Conservation (phyloP, 805 yeast species). For the Pichia membranifaciens region DNA sequence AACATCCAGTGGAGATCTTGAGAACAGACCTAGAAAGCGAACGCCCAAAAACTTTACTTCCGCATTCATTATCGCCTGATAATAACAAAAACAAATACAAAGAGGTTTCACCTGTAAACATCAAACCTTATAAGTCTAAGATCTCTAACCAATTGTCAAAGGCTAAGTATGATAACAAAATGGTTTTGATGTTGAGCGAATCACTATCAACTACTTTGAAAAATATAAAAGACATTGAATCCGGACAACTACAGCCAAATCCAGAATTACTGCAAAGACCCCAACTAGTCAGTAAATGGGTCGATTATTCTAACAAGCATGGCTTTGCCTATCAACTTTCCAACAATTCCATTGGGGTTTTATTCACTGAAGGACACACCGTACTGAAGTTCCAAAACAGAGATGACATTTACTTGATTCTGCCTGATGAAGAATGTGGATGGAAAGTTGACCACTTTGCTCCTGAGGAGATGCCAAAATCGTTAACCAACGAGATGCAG, state of each 20-base stretch:
- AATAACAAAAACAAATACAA: conserved; percentile 83
- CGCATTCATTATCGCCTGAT: conserved; percentile 88
- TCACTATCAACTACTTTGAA: conserved; percentile 25
- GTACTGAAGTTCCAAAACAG: conserved; percentile 65
- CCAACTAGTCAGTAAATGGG: conserved; percentile 88
- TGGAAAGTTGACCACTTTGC: conserved; percentile 49
- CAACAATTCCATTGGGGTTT: conserved; percentile 84
- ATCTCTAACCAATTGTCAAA: conserved; percentile 26
- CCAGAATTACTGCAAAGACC: conserved; percentile 40
- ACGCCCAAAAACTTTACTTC: conserved; percentile 63
- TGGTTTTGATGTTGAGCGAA: conserved; percentile 24
- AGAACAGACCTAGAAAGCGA: conserved; percentile 66
- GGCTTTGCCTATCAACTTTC: conserved; percentile 92
- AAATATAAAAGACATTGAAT: conserved; percentile 25
- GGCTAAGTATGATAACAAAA: conserved; percentile 26
- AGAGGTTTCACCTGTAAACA: conserved; percentile 41
- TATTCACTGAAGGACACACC: conserved; percentile 80
- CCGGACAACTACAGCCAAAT: conserved; percentile 16
- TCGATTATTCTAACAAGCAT: conserved; percentile 91
- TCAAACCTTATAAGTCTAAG: conserved; percentile 24
- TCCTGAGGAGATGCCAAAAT: conserved; percentile 38
- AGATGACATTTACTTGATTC: conserved; percentile 59
- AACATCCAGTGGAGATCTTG: conserved; percentile 64
- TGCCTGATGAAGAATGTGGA: conserved; percentile 43
- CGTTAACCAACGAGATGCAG: conserved; percentile 65